phyloP scores from a whole-genome alignment of 352 stramenopile species.

The Pythium chondricola region DNA sequence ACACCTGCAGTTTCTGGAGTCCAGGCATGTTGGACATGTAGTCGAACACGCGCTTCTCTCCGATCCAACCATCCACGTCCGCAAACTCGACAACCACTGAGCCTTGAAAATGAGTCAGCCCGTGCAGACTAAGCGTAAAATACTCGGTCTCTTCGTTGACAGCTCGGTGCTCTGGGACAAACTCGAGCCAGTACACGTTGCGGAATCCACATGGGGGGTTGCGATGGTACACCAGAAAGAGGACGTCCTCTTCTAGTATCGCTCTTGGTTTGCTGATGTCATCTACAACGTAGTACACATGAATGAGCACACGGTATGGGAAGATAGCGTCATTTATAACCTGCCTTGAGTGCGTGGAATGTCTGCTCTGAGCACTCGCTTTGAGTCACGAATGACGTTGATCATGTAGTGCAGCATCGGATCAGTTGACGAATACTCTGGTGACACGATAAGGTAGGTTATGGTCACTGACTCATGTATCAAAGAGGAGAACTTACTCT shows the following conservation, averaged over 20 bases:
- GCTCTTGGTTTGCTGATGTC: no score
- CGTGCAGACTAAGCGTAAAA: slow-evolving; percentile 49
- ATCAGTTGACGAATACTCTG: slow-evolving; percentile 45
- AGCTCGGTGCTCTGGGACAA: slow-evolving; percentile 30
- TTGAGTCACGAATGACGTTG: slow-evolving; percentile 31
- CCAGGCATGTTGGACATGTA: slow-evolving; percentile 62
- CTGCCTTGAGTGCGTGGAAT: no score
- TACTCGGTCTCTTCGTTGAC: slow-evolving; percentile 31
- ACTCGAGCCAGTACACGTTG: slow-evolving; percentile 61
- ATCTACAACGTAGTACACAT: no score
- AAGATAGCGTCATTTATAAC: no score
- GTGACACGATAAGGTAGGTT: not conserved
- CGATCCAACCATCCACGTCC: slow-evolving; percentile 44
- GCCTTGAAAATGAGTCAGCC: slow-evolving; percentile 46
- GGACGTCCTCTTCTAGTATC: slow-evolving; percentile 40
- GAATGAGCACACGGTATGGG: no score
- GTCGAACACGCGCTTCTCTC: slow-evolving; percentile 68
- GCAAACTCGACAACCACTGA: slow-evolving; percentile 43
- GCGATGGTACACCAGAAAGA: slow-evolving; percentile 40
- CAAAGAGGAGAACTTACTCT: slow-evolving; percentile 6
- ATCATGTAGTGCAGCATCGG: slow-evolving; percentile 39
- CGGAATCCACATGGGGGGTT: slow-evolving; percentile 49
- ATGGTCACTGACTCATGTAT: not conserved
- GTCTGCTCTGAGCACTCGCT: slow-evolving; percentile 18
- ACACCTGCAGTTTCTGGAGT: slow-evolving; percentile 52